phyloP scores from a whole-genome alignment of 2,329 filamentous ascomycete genomes.

The Fusarium nematophilum region DNA sequence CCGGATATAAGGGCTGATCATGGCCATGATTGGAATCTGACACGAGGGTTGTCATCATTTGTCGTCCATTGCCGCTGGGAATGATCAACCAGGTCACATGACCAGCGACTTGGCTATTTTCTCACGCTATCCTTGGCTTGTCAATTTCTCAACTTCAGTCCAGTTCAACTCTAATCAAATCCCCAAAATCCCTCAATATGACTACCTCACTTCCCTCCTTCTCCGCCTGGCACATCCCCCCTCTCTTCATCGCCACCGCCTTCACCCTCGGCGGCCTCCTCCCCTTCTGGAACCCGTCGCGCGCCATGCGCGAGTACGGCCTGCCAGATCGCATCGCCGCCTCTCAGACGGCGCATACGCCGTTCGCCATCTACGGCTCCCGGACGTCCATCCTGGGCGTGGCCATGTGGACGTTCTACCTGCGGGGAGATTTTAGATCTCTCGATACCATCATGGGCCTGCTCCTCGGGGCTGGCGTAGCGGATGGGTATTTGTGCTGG shows the following conservation, averaged over 20 bases:
- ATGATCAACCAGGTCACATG: too few species aligned
- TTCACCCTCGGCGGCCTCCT: conserved; percentile 48
- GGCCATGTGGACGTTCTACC: conserved; percentile 39
- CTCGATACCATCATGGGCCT: conserved; percentile 39
- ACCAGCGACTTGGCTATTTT: too few species aligned
- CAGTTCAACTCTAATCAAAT: not conserved
- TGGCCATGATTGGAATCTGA: not conserved
- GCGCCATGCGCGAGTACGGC: conserved; percentile 49
- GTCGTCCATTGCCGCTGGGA: too few species aligned
- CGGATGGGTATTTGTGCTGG: conserved; percentile 41
- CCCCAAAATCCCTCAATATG: not conserved
- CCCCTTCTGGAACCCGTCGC: conserved; percentile 47
- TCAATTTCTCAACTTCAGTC: not conserved
- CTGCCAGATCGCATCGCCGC: conserved; percentile 46
- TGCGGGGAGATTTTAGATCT: conserved; percentile 26
- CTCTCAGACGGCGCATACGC: conserved; percentile 45
- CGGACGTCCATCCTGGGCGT: conserved; percentile 35
- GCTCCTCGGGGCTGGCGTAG: conserved; percentile 27
- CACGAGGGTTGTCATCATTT: too few species aligned
- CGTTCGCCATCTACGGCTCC: conserved; percentile 44
- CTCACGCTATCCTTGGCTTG: too few species aligned
- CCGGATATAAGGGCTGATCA: too few species aligned
- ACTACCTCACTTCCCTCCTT: conserved; percentile 18
- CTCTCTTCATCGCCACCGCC: conserved; percentile 44
- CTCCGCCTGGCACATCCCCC: conserved; percentile 42